A percentile compares a stretch with the other conserved stretches of the same genome.
Evolutionary conservation across 768 basidiomycete genomes (phyloP).

Genomic region (Ramaria rubella): DNA sequence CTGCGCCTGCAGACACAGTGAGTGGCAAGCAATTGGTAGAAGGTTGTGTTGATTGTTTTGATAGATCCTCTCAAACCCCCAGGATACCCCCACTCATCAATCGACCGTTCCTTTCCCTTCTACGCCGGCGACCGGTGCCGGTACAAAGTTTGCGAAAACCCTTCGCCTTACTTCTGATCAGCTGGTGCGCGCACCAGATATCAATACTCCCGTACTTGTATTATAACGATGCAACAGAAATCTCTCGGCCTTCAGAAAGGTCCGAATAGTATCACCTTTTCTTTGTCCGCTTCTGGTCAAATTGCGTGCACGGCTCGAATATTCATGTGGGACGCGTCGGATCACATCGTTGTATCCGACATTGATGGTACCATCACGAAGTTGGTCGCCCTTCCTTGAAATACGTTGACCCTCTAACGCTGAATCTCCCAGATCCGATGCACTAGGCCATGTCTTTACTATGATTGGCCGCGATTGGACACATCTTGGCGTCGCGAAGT

Average conservation of each 20-base stretch:
- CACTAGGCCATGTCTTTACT: constrained; percentile 91
- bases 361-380: constrained; percentile 99
- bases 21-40: background rate
- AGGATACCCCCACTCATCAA: background rate
- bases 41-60: background rate
- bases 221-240: constrained; percentile 51
- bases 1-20: constrained; percentile 17
- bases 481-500: constrained; percentile 91
- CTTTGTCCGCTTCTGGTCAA: constrained; percentile 73
- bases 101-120: constrained; percentile 4
- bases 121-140: background rate
- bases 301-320: constrained; percentile 87
- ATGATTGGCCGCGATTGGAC: constrained; percentile 99
- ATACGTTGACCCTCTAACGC: background rate
- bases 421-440: constrained; percentile 66
- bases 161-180: constrained; percentile 91
- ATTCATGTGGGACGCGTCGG: constrained; percentile 93
- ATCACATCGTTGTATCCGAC: constrained; percentile 88
- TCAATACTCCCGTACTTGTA: background rate
- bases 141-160: constrained; percentile 80
- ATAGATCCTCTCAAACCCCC: background rate
- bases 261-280: constrained; percentile 89
- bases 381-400: constrained; percentile 35
- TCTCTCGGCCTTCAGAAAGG: constrained; percentile 76
- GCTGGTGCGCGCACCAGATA: constrained; percentile 53